Evolutionary conservation across 2,329 filamentous ascomycete species (phyloP).

Genomic region (Lojkania enalia): DNA sequence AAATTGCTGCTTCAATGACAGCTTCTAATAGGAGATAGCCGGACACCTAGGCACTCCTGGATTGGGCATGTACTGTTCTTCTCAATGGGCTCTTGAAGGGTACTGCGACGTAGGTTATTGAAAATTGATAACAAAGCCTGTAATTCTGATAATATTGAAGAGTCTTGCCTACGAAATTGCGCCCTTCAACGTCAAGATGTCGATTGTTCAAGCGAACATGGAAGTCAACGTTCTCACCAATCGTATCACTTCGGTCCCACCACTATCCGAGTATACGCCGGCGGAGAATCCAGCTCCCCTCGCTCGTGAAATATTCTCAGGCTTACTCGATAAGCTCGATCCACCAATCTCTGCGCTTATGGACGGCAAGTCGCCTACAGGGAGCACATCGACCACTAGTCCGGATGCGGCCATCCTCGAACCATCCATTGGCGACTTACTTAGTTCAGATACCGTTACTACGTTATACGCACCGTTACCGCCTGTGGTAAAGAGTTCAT

Average conservation of each 20-base stretch:
- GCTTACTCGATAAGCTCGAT: slow-evolving; percentile 76
- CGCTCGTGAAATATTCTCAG: slow-evolving; percentile 79
- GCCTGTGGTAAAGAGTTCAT: slow-evolving; percentile 66
- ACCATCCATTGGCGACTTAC: slow-evolving; percentile 49
- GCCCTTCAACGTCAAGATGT: slow-evolving; percentile 95
- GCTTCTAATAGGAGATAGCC: slow-evolving; percentile 47
- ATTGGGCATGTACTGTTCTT: slow-evolving; percentile 86
- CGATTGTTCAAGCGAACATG: slow-evolving; percentile 92
- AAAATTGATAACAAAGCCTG: neutral
- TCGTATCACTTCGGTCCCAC: slow-evolving; percentile 80
- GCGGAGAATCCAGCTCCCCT: slow-evolving; percentile 75
- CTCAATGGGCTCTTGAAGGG: slow-evolving; percentile 92
- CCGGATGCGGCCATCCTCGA: slow-evolving; percentile 31
- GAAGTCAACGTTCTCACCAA: slow-evolving; percentile 89
- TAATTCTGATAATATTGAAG: slow-evolving; percentile 32
- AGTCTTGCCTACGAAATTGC: slow-evolving; percentile 91
- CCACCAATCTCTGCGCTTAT: slow-evolving; percentile 53
- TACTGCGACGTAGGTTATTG: slow-evolving; percentile 73
- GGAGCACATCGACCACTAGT: slow-evolving; percentile 32
- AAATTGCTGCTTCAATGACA: slow-evolving; percentile 1
- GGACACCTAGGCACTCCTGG: slow-evolving; percentile 93
- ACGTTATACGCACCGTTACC: slow-evolving; percentile 75
- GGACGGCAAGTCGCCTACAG: slow-evolving; percentile 37
- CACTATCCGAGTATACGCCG: slow-evolving; percentile 69
- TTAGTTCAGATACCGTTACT: slow-evolving; percentile 57